Evolutionary conservation across 257 asterid species (phyloP), one percentile per base, ranked within the genome.

Genomic region (Solanum phureja): DNA sequence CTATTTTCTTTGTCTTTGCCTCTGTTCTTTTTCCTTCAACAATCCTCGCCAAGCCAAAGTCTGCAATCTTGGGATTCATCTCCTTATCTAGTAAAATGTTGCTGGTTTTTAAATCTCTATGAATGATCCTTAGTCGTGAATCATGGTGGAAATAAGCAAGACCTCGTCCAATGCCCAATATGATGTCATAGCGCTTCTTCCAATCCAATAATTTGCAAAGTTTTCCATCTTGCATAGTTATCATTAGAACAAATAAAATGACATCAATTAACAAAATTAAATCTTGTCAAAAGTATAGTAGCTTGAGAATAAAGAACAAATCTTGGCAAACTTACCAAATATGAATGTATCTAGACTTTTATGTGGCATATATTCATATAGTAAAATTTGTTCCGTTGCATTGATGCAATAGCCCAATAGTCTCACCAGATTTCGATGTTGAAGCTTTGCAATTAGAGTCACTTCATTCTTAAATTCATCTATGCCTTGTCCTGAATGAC

Each of bases 381-480:
- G 62, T 75, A 87, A 81, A 10, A 88, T 52, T 11, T 84, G 89
- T 83, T 90, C 91, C 1, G 49, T 72, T 7, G 52, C 84, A 64
- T 86, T 46, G n/a, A 87, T 83, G 91, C 92, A 89, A 16, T 87
- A 76, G 64, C 86, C 86, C 9, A 66, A 10, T 58, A 87, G 69
- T 8, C 34, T 60, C 5, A 76, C 86, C 11, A 87, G 86, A 46
- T 87, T 77, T 16, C 81, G 19, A 16, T 77, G 86, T 62, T 77
- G 89, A 60, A 81, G 89, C 46, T 62, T 84, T 85, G 40, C 56
- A 62, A 85, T 85, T 64, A 85, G 23, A n/a, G 46, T 66, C 3
- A 37, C 81, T 64, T 71, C 92, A 64, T 89, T 91, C 31, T 75
- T 66, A 34, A 89, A 89, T 44, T 91, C 91, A 38, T 89, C 75